Conservation (phyloP, 2,329 filamentous ascomycete species). For the Lizonia empirigonia region DNA sequence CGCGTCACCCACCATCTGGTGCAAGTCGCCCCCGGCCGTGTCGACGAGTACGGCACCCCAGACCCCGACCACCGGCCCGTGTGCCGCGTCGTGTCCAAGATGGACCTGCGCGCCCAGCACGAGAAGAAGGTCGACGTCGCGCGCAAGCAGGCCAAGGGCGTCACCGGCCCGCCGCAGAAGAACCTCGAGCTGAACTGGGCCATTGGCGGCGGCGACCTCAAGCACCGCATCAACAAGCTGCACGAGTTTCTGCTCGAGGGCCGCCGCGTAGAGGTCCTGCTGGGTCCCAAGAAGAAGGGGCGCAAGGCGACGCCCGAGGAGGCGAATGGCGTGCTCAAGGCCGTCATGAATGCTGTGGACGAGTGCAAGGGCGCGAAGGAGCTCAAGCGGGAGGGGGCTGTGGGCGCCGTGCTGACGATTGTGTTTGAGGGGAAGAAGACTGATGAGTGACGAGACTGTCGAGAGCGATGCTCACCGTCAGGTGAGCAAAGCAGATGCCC, state of each 20-base stretch:
- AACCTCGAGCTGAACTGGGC: slow-evolving; percentile 91
- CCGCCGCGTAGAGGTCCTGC: slow-evolving; percentile 72
- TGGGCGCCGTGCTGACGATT: slow-evolving; percentile 42
- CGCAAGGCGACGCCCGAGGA: slow-evolving; percentile 66
- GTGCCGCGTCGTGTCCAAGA: slow-evolving; percentile 72
- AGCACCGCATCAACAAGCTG: slow-evolving; percentile 58
- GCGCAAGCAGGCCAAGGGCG: slow-evolving; percentile 48
- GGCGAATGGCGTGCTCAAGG: slow-evolving; percentile 59
- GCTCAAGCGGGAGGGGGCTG: slow-evolving; percentile 33
- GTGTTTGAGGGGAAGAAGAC: slow-evolving; percentile 38
- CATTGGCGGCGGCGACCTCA: slow-evolving; percentile 76
- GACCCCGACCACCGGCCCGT: slow-evolving; percentile 61
- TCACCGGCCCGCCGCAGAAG: slow-evolving; percentile 58
- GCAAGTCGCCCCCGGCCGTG: slow-evolving; percentile 49
- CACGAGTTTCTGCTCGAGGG: slow-evolving; percentile 76
- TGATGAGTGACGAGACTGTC: too few relatives aligned
- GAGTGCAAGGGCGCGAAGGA: slow-evolving; percentile 42
- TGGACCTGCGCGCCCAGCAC: slow-evolving; percentile 54
- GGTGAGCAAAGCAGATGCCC: too few relatives aligned
- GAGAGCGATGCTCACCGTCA: too few relatives aligned
- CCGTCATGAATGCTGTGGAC: slow-evolving; percentile 54
- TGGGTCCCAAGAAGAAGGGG: slow-evolving; percentile 71
- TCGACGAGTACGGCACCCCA: slow-evolving; percentile 29
- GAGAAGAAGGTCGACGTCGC: slow-evolving; percentile 53
- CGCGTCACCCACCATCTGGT: slow-evolving; percentile 58